Evolutionary conservation across 2,329 filamentous ascomycete species (phyloP).

Genomic region (Botrytis hyacinthi): DNA sequence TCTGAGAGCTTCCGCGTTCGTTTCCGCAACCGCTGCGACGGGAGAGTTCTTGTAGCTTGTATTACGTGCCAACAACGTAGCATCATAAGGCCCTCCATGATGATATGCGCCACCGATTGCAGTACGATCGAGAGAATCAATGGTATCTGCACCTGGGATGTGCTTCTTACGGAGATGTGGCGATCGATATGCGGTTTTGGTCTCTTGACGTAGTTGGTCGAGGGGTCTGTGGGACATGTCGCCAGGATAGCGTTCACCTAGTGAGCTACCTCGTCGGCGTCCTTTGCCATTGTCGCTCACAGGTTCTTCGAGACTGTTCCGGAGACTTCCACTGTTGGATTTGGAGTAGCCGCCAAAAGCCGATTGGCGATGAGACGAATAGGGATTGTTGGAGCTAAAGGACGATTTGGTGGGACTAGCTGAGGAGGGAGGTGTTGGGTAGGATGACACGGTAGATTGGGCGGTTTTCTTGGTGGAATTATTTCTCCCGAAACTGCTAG

Average conservation of each 20-base stretch:
- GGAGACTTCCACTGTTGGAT: constrained; percentile 21
- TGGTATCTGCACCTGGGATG: constrained; percentile 68
- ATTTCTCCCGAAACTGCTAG: constrained; percentile 15
- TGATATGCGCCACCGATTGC: constrained; percentile 68
- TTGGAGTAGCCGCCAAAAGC: constrained; percentile 37
- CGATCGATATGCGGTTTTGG: constrained; percentile 62
- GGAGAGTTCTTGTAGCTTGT: constrained; percentile 61
- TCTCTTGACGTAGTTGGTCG: constrained; percentile 62
- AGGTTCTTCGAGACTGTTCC: constrained; percentile 27
- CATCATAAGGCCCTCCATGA: constrained; percentile 88
- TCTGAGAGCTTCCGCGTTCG: constrained; percentile 72
- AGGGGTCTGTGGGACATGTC: constrained; percentile 66
- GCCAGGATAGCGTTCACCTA: constrained; percentile 59
- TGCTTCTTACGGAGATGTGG: constrained; percentile 65
- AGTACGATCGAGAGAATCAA: constrained; percentile 73
- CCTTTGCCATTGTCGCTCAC: constrained; percentile 36
- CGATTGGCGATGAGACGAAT: constrained; percentile 33
- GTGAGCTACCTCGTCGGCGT: constrained; percentile 48
- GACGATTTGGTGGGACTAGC: constrained; percentile 50
- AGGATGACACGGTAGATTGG: constrained; percentile 32
- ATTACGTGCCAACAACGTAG: constrained; percentile 74
- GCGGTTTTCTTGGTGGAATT: constrained; percentile 24
- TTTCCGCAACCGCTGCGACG: constrained; percentile 69
- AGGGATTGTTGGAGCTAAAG: constrained; percentile 49
- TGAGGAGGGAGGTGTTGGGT: constrained; percentile 53